Percentiles rank a stretch among this genome's conserved stretches.
Conservation (phyloP, 345 rosid species). For the Geranium brycei region DNA sequence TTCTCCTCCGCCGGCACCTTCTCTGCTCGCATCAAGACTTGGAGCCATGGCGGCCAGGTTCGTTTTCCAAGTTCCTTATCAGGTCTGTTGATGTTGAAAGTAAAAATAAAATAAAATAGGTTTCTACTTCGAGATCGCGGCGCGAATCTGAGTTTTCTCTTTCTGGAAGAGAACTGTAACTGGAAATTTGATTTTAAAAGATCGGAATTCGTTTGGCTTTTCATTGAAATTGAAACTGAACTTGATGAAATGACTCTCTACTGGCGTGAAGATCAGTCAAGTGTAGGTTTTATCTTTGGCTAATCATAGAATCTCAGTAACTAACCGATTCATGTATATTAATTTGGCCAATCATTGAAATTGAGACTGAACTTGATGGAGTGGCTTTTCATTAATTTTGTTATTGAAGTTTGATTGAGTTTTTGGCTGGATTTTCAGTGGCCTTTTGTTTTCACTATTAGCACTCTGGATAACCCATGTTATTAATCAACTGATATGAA, state of each 20-base stretch:
- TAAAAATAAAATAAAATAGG: background rate
- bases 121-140: background rate
- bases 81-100: background rate
- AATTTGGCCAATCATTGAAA: too few relatives aligned
- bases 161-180: background rate
- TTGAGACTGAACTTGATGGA: background rate
- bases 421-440: background rate
- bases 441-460: background rate
- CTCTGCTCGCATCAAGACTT: slow-evolving; percentile 85
- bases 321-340: background rate
- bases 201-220: background rate
- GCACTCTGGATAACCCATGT: background rate
- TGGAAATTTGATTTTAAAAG: background rate
- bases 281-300: too few relatives aligned
- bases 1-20: slow-evolving; percentile 74
- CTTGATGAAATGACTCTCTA: background rate
- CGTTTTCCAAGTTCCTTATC: background rate
- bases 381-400: background rate
- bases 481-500: background rate
- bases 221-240: background rate
- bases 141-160: background rate
- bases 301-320: background rate
- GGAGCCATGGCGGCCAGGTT: slow-evolving; percentile 81
- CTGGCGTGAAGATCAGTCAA: too few relatives aligned
- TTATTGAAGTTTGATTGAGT: too few relatives aligned